Conservation (phyloP, 2,329 filamentous ascomycete species). For the Epichloe baconii region DNA sequence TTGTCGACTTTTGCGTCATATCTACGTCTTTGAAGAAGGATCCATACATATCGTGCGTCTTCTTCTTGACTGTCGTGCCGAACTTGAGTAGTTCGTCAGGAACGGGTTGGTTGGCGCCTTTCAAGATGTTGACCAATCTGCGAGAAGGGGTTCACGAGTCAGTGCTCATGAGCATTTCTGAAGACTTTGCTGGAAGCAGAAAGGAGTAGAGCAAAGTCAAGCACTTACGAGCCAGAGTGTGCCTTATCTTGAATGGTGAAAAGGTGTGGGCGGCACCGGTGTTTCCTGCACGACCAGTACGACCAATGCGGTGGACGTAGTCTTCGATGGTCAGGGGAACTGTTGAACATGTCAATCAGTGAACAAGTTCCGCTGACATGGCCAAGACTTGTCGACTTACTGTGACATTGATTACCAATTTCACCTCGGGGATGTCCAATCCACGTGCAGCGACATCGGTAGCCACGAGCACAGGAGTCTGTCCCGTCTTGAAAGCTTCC, state of each 20-base stretch:
- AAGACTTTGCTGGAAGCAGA: neutral
- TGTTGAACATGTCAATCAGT: constrained; percentile 17
- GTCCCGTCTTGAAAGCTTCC: constrained; percentile 79
- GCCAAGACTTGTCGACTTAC: constrained; percentile 23
- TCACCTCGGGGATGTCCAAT: constrained; percentile 89
- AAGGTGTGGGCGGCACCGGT: constrained; percentile 80
- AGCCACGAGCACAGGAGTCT: constrained; percentile 74
- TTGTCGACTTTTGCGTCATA: constrained; percentile 70
- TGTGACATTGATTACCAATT: constrained; percentile 86
- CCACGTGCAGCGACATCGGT: constrained; percentile 94
- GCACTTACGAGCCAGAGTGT: constrained; percentile 71
- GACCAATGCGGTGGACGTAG: constrained; percentile 92
- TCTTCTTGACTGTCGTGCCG: constrained; percentile 97
- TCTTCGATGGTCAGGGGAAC: constrained; percentile 92
- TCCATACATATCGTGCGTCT: constrained; percentile 88
- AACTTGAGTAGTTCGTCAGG: constrained; percentile 90
- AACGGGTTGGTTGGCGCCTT: constrained; percentile 80
- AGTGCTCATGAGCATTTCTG: neutral
- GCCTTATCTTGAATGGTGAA: constrained; percentile 94
- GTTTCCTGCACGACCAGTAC: constrained; percentile 87
- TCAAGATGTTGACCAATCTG: constrained; percentile 86
- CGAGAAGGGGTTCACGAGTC: neutral
- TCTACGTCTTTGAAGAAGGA: constrained; percentile 90
- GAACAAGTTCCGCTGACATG: constrained; percentile 1
- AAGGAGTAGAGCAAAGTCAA: neutral